Evolutionary conservation across 352 stramenopile species (phyloP).

Genomic region (Globisporangium spiculum): DNA sequence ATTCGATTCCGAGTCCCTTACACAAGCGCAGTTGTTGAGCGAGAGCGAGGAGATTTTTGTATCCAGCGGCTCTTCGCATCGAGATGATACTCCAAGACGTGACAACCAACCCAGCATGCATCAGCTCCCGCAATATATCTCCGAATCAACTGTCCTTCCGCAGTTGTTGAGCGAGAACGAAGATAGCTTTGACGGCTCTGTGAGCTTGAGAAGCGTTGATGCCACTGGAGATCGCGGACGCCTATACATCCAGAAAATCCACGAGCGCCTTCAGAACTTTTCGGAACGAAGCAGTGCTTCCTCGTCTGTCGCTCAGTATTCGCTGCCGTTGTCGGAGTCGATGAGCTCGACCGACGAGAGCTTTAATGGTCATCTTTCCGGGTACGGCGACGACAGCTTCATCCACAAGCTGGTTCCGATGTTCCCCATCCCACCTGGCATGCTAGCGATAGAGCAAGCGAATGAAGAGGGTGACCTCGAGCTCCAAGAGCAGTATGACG

Average conservation of each 20-base stretch:
- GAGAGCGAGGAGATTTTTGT: neutral
- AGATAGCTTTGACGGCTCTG: conserved; percentile 15
- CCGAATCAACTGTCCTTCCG: neutral
- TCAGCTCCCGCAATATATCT: neutral
- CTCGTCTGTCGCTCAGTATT: conserved; percentile 42
- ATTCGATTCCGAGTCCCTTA: too few species aligned
- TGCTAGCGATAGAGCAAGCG: conserved; percentile 4
- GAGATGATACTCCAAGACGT: neutral
- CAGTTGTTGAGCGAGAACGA: neutral
- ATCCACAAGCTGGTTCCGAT: conserved; percentile 64
- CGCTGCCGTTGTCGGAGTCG: conserved; percentile 53
- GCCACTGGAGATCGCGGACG: neutral
- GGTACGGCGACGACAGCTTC: conserved; percentile 37
- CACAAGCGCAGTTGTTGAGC: too few species aligned
- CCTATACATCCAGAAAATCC: conserved; percentile 25
- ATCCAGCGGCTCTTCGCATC: neutral
- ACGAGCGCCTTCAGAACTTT: conserved; percentile 17
- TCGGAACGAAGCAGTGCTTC: conserved; percentile 12
- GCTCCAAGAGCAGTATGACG: conserved; percentile 29
- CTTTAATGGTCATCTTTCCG: conserved; percentile 21
- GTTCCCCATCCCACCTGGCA: conserved; percentile 29
- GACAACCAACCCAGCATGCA: neutral
- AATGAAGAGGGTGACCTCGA: conserved; percentile 9
- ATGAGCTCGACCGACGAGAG: conserved; percentile 62
- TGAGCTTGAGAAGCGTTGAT: neutral